Evolutionary conservation across 345 rosid genomes (phyloP).

Genomic region (Acer yangbiense): DNA sequence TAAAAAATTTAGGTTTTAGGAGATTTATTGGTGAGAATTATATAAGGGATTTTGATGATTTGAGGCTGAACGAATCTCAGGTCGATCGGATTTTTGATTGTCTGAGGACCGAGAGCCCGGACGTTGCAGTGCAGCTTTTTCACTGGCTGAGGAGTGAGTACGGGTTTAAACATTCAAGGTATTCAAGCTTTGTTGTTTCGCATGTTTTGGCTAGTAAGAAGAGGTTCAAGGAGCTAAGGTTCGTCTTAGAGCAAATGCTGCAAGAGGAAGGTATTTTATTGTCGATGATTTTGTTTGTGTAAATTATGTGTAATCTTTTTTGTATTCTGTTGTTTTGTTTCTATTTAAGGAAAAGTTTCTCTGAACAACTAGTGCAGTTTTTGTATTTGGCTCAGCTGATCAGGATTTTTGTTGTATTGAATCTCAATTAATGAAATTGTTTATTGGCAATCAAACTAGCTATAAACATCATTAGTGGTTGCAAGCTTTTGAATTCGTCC

Average conservation of each 20-base stretch:
- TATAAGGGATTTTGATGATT: slow-evolving; percentile 38
- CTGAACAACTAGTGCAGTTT: no score
- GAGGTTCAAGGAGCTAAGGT: slow-evolving; percentile 55
- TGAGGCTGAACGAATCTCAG: slow-evolving; percentile 43
- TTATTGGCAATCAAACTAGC: no score
- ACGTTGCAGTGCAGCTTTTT: slow-evolving; percentile 54
- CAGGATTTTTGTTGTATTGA: neutral
- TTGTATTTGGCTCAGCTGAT: neutral
- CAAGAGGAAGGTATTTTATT: slow-evolving; percentile 56
- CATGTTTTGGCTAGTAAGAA: slow-evolving; percentile 54
- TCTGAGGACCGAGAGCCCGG: slow-evolving; percentile 48
- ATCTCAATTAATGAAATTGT: neutral
- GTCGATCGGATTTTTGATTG: slow-evolving; percentile 47
- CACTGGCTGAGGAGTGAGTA: slow-evolving; percentile 49
- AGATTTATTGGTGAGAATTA: slow-evolving; percentile 37
- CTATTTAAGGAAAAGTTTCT: neutral
- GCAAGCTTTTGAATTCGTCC: neutral
- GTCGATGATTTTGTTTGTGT: neutral
- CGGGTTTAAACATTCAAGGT: slow-evolving; percentile 57
- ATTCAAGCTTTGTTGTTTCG: slow-evolving; percentile 50
- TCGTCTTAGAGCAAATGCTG: slow-evolving; percentile 49
- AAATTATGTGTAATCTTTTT: no score
- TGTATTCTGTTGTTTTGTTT: neutral
- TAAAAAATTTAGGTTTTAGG: slow-evolving; percentile 50
- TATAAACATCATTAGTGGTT: neutral